These are phyloP conservation scores for Picochlorum sp. DNA, from an alignment of 139 green algal species.

Conservation along the genomic window DNA sequence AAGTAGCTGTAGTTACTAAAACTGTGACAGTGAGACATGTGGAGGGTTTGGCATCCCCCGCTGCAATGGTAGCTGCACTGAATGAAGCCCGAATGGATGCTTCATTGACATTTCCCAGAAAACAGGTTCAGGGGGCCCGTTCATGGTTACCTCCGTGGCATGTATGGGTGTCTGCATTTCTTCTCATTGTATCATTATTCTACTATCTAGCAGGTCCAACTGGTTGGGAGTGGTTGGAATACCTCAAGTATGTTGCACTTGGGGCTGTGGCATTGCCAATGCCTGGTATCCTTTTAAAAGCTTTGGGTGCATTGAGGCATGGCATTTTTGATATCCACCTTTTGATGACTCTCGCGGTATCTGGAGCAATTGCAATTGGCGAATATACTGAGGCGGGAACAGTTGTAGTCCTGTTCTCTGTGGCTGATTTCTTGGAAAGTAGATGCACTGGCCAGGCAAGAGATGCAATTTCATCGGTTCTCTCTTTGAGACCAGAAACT, in stretches of 20 bases:
- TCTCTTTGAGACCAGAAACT: slow-evolving; percentile 24
- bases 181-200: slow-evolving; percentile 47
- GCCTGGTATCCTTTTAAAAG: slow-evolving; percentile 35
- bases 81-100: slow-evolving; percentile 56
- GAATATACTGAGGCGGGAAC: slow-evolving; percentile 51
- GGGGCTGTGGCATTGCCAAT: slow-evolving; percentile 25
- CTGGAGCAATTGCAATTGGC: slow-evolving; percentile 31
- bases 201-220: slow-evolving; percentile 33
- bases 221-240: slow-evolving; percentile 17
- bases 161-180: slow-evolving; percentile 25
- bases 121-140: neutral
- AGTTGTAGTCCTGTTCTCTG: slow-evolving; percentile 52
- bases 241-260: slow-evolving; percentile 49
- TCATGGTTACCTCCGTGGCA: slow-evolving; percentile 24
- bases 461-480: slow-evolving; percentile 25
- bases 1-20: slow-evolving; percentile 51
- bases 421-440: slow-evolving; percentile 47
- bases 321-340: slow-evolving; percentile 53
- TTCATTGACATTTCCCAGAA: slow-evolving; percentile 17
- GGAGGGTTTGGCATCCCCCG: slow-evolving; percentile 16
- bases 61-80: slow-evolving; percentile 48
- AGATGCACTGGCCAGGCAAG: slow-evolving; percentile 19
- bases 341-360: slow-evolving; percentile 38
- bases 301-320: slow-evolving; percentile 24
- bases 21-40: slow-evolving; percentile 53